Percentiles rank a stretch among this genome's conserved stretches.
Evolutionary conservation across 2,329 filamentous ascomycete genomes (phyloP).

Genomic region (Xylariaceae sp.): DNA sequence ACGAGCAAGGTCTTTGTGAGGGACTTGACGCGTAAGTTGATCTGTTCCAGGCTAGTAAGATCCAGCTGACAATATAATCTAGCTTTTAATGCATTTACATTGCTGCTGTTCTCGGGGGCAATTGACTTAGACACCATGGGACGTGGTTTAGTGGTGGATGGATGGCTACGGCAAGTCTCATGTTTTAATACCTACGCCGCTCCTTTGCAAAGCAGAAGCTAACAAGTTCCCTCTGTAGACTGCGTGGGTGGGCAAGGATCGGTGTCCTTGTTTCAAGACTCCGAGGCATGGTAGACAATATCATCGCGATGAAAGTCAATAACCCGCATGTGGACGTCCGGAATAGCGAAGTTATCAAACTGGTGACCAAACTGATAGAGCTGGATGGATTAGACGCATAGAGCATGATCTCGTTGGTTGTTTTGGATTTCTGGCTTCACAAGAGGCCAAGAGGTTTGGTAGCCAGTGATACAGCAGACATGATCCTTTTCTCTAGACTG

Average conservation of each 20-base stretch:
- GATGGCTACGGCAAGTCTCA: constrained; percentile 61
- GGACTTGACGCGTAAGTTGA: constrained; percentile 75
- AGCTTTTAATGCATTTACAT: constrained; percentile 84
- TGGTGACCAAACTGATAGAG: constrained; percentile 79
- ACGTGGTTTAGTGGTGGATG: constrained; percentile 82
- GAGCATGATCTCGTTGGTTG: too few species aligned
- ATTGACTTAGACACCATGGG: constrained; percentile 85
- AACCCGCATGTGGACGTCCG: constrained; percentile 59
- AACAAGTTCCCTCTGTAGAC: constrained; percentile 15
- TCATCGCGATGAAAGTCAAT: constrained; percentile 77
- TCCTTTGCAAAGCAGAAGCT: not conserved
- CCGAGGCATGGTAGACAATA: constrained; percentile 78
- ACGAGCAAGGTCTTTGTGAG: constrained; percentile 90
- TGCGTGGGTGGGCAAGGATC: constrained; percentile 91
- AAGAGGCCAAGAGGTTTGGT: too few species aligned
- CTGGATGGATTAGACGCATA: constrained; percentile 80
- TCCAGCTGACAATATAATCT: constrained; percentile 2
- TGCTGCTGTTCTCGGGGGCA: constrained; percentile 82
- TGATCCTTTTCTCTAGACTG: too few species aligned
- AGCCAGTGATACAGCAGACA: too few species aligned
- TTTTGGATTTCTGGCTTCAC: too few species aligned
- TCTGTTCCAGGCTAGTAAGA: too few species aligned
- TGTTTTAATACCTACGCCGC: not conserved
- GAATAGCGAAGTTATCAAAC: constrained; percentile 64
- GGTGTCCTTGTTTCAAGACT: constrained; percentile 83